These are phyloP conservation scores for Xanthoparmelia taractica DNA, from an alignment of 495 filamentous ascomycete genomes.

Conservation along the genomic window DNA sequence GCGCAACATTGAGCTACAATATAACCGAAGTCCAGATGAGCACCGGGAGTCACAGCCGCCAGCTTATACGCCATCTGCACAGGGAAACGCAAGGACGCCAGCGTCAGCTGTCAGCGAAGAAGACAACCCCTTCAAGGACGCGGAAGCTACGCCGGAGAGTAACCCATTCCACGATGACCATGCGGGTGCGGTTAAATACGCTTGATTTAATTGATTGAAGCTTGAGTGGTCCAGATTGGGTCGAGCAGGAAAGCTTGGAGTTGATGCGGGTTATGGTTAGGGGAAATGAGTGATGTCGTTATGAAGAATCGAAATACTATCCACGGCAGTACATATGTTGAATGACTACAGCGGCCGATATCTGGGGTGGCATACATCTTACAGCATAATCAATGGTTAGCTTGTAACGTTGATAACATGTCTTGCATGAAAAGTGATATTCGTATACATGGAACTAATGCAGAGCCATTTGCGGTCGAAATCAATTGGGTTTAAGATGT, in stretches of 20 bases:
- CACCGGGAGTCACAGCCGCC: constrained; percentile 22
- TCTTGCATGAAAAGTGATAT: neutral
- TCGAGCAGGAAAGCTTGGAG: neutral
- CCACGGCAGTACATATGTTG: neutral
- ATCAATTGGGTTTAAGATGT: too few relatives aligned
- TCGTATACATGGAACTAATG: neutral
- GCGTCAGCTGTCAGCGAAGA: constrained; percentile 2
- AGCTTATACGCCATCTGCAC: constrained; percentile 23
- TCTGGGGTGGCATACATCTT: neutral
- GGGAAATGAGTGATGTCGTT: neutral
- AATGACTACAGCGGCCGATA: neutral
- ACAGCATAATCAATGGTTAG: neutral
- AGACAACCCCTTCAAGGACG: constrained; percentile 16
- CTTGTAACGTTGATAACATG: neutral
- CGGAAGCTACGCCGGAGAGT: constrained; percentile 4
- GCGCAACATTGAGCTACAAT: constrained; percentile 24
- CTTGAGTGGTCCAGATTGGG: neutral
- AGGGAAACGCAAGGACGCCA: constrained; percentile 2
- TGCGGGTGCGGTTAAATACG: constrained; percentile 18
- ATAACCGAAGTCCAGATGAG: constrained; percentile 23
- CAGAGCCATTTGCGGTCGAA: too few relatives aligned
- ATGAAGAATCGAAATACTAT: neutral
- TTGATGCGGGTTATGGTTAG: neutral
- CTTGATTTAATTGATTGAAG: constrained; percentile 4
- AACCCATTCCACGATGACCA: constrained; percentile 11